A percentile compares a stretch with the other conserved stretches of the same genome.
These are phyloP conservation scores for Oldenlandia corymbosa DNA, from an alignment of 257 asterid genomes.

Conservation along the genomic window DNA sequence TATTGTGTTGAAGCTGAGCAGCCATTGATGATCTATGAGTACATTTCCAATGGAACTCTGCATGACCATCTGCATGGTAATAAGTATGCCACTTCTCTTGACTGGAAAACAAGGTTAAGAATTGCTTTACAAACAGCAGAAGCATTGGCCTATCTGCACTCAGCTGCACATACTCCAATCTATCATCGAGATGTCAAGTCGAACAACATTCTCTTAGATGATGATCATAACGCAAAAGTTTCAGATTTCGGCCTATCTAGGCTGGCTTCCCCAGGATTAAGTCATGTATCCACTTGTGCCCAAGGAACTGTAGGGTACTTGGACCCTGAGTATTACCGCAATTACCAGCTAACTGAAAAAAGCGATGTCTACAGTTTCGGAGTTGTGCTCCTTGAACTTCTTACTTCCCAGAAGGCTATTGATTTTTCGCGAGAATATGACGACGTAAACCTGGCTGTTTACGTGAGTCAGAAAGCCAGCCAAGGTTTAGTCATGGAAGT, in stretches of 20 bases:
- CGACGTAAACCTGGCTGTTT: conserved; percentile 29
- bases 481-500: conserved; percentile 28
- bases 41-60: conserved; percentile 40
- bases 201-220: conserved; percentile 36
- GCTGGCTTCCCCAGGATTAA: conserved; percentile 34
- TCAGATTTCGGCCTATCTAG: conserved; percentile 42
- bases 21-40: conserved; percentile 40
- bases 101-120: conserved; percentile 35
- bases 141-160: conserved; percentile 42
- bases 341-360: conserved; percentile 34
- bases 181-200: conserved; percentile 47
- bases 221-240: conserved; percentile 33
- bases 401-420: conserved; percentile 37
- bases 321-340: conserved; percentile 40
- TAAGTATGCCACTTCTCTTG: conserved; percentile 23
- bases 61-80: conserved; percentile 35
- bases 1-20: conserved; percentile 41
- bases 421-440: conserved; percentile 28
- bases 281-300: conserved; percentile 42
- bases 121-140: conserved; percentile 41
- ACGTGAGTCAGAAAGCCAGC: conserved; percentile 26
- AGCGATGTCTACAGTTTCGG: conserved; percentile 47
- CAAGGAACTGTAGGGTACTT: conserved; percentile 44
- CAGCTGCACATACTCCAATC: conserved; percentile 40
- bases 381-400: conserved; percentile 37